A percentile compares a stretch with the other conserved stretches of the same genome.
These are phyloP conservation scores for Mucor circinelloides DNA, from an alignment of 371 early-diverging fungal species.

Conservation along the genomic window DNA sequence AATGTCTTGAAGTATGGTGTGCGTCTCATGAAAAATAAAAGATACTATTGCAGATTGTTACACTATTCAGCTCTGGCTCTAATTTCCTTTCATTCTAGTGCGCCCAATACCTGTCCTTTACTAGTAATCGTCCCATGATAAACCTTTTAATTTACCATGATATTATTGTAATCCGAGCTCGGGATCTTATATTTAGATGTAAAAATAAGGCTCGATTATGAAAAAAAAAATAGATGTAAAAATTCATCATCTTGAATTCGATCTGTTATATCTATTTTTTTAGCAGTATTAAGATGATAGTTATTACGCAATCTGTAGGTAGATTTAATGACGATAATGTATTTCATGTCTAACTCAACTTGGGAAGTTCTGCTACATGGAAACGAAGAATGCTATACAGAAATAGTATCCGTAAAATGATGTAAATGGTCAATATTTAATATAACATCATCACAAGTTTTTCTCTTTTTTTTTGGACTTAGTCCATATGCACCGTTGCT, in stretches of 20 bases:
- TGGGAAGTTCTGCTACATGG: neutral
- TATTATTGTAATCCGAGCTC: slow-evolving; percentile 11
- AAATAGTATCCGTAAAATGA: neutral
- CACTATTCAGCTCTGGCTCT: slow-evolving; percentile 6
- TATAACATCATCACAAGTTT: neutral
- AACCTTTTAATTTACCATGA: slow-evolving; percentile 16
- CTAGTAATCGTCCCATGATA: slow-evolving; percentile 21
- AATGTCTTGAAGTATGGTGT: neutral
- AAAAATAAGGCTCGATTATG: neutral
- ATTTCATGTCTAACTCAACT: neutral
- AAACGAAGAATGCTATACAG: neutral
- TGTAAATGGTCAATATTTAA: neutral
- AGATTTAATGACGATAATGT: neutral
- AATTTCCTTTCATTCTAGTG: neutral
- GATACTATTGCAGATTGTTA: neutral
- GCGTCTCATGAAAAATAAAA: neutral
- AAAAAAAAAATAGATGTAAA: neutral
- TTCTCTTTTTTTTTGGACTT: neutral
- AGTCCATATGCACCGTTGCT: neutral
- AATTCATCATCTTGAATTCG: neutral
- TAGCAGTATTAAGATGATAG: neutral
- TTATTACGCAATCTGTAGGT: neutral
- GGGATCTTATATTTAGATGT: slow-evolving; percentile 4
- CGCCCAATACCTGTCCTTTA: slow-evolving; percentile 3
- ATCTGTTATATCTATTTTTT: neutral